Conservation (phyloP, 805 yeast genomes). For the Debaryomyces hansenii region DNA sequence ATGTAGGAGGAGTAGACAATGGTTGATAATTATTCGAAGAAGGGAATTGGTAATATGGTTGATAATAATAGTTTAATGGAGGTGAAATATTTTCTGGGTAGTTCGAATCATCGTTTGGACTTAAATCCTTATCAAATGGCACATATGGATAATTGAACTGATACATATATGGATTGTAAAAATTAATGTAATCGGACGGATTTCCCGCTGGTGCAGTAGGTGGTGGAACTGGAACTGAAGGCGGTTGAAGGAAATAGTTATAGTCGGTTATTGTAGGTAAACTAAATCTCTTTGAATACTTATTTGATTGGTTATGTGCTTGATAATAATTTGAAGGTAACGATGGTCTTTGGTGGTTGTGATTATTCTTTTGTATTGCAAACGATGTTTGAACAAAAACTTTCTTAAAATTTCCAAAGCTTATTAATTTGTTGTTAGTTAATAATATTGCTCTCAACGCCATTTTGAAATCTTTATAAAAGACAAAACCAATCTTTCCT, state of each 20-base stretch:
- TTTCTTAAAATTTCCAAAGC: slow-evolving; percentile 15
- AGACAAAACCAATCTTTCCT: slow-evolving; percentile 60
- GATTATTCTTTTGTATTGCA: slow-evolving; percentile 34
- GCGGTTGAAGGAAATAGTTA: slow-evolving; percentile 1
- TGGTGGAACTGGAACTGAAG: slow-evolving; percentile 1
- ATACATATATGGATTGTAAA: slow-evolving; percentile 9
- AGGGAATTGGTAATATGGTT: slow-evolving; percentile 2
- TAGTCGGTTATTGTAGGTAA: slow-evolving; percentile 1
- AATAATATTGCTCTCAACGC: slow-evolving; percentile 62
- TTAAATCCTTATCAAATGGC: slow-evolving; percentile 1
- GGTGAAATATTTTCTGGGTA: background rate
- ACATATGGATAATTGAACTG: slow-evolving; percentile 4
- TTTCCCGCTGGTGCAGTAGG: slow-evolving; percentile 1
- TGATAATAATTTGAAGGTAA: slow-evolving; percentile 3
- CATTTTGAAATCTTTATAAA: slow-evolving; percentile 54
- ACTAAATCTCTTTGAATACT: slow-evolving; percentile 6
- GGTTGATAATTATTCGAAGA: slow-evolving; percentile 2
- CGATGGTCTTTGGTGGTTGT: slow-evolving; percentile 1
- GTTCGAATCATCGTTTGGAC: background rate
- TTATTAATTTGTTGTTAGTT: slow-evolving; percentile 46
- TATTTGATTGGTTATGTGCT: slow-evolving; percentile 2
- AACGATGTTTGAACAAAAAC: slow-evolving; percentile 37
- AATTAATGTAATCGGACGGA: slow-evolving; percentile 6
- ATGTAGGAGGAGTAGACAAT: background rate
- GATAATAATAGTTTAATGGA: slow-evolving; percentile 4